Percentiles rank a stretch among this genome's conserved stretches.
Conservation (phyloP, 768 basidiomycete genomes). For the Hygrocybe coccinea region DNA sequence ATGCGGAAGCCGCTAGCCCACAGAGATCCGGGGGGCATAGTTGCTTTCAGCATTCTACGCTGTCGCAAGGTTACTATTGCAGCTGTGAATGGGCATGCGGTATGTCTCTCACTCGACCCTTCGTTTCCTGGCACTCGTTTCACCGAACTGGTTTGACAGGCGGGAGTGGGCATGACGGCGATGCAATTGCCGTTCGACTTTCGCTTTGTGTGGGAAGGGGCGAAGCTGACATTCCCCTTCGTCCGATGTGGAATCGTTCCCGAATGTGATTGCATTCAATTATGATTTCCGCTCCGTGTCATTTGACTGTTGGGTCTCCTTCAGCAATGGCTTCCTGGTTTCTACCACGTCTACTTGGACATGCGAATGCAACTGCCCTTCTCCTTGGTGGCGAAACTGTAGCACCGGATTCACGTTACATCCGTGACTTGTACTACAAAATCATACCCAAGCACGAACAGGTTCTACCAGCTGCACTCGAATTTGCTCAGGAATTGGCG, state of each 20-base stretch:
- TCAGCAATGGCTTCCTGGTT: constrained; percentile 43
- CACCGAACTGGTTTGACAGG: constrained; percentile 22
- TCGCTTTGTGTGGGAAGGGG: constrained; percentile 48
- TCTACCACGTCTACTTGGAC: constrained; percentile 51
- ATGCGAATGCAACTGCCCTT: constrained; percentile 48
- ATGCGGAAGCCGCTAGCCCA: constrained; percentile 33
- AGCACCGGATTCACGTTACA: constrained; percentile 40
- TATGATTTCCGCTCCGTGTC: background rate
- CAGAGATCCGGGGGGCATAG: constrained; percentile 45
- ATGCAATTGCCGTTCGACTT: constrained; percentile 50
- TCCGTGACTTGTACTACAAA: constrained; percentile 43
- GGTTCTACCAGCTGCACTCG: constrained; percentile 49
- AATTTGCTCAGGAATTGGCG: constrained; percentile 49
- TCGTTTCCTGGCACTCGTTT: background rate
- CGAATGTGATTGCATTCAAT: constrained; percentile 35
- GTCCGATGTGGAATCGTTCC: constrained; percentile 45
- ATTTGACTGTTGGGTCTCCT: background rate
- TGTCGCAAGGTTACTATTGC: constrained; percentile 54
- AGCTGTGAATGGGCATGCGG: constrained; percentile 50
- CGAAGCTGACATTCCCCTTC: constrained; percentile 47
- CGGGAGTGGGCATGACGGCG: constrained; percentile 47
- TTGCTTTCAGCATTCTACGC: constrained; percentile 43
- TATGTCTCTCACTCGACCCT: constrained; percentile 13
- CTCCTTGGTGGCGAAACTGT: constrained; percentile 45
- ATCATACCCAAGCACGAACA: constrained; percentile 46